Evolutionary conservation across 495 filamentous ascomycete species (phyloP), one percentile per base, ranked within the genome.

Genomic region (Aspergillus steynii): DNA sequence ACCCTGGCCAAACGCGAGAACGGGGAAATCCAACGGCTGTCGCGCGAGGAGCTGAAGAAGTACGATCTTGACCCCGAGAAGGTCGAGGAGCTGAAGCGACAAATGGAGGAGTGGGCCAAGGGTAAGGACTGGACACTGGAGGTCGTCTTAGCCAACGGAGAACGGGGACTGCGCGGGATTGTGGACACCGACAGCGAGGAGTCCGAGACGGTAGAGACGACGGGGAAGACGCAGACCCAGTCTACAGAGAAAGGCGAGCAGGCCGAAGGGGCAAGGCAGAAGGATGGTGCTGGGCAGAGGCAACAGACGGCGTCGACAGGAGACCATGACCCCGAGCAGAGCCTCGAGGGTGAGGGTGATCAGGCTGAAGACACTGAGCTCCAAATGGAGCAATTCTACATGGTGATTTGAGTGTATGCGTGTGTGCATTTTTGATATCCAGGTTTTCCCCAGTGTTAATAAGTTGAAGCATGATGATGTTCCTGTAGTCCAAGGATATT

Each of bases 31-130:
- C 65, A 81, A 29, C 70, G 74, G 47, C 63, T 88, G 58, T 80
- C 77, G 8, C 80, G 83, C 46, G 83, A 89, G 46, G 85, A 89
- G 42, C 68, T 96, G 52, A 83, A 85, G 67, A 85, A 88, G 65
- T 74, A 90, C 61, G 84, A 88, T 26, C 74, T 96, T n/a, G 85
- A 89, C 61, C 83, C 84, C 7, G 80, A 88, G 56, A 79, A 83
- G 58, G 74, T 95, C 3, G 87, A 92, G 56, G 76, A 80, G 58
- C 74, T 92, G 59, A 82, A 79, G 65, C 80, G 86, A 60, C 77
- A 89, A 68, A 71, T 76, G 60, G 77, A 74, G 63, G 72, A 73
- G 52, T 55, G 74, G 65, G 72, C 75, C 10, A 58, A 72, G 25
- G 79, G 77, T 37, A 80, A 77, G 29, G 75, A 77, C 26, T 84